Base-by-base conservation (phyloP, 106 monocot genomes). In the Dioscorea alata region DNA sequence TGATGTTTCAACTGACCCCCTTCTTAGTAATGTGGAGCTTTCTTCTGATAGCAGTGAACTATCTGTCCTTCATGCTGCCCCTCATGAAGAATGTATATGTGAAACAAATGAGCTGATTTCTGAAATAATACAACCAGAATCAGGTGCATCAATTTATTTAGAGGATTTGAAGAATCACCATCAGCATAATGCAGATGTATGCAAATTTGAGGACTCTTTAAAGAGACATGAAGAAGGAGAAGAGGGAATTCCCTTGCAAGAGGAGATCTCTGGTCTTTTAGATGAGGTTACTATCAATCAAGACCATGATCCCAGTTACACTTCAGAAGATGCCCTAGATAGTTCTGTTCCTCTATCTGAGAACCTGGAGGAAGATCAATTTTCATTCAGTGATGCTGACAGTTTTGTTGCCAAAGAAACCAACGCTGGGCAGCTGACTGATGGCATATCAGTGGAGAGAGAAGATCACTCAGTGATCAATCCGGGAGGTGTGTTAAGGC, bases 351-450 rank as follows among this genome's bases (percentile, higher is more conserved):
- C 54, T 13, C 33, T 49, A 57, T 63, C 80, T 23, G 71, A 76
- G 59, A 70, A 23, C 56, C 58, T 56, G 12, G 86, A 83, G 48
- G 86, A 86, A 33, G 70, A 75, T 67, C 81, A 83, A 52, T 81
- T 83, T 19, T 66, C 56, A 58, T 76, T 81, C 51, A 71, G 78
- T 50, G 69, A 86, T 33, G 52, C 25, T 57, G 75, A 74, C 20
- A 35, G 72, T 63, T 67, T 74, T 61, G 48, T 18, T 54, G 34
- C 52, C 53, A 73, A 60, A 64, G 71, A 76, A 31, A 57, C 18
- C 32, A 32, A 19, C 8, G 15, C 5, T 59, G 72, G 57, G 13
- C 16, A 33, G 50, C 59, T 33, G 31, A 48, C 16, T 56, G 67
- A 62, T 24, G 52, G 68, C n/a, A 33, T 18, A 16, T 31, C 61